A percentile compares a stretch with the other conserved stretches of the same genome.
Evolutionary conservation across 106 monocot genomes (phyloP).

Genomic region (Acorus gramineus): DNA sequence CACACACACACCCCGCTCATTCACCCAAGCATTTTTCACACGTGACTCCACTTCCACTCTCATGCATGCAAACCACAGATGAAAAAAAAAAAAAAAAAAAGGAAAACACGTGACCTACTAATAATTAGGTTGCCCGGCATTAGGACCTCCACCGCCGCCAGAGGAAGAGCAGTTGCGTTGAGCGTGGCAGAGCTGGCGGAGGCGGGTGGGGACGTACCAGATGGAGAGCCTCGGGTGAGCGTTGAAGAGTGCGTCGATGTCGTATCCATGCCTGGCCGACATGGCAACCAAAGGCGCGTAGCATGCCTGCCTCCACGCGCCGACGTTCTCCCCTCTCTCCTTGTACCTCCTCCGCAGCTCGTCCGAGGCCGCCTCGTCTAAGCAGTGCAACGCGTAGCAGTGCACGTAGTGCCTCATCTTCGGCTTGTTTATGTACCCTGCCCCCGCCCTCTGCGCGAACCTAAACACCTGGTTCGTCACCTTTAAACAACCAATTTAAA

Average conservation of each 20-base stretch:
- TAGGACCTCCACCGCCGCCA: background rate
- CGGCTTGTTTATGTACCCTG: conserved; percentile 99
- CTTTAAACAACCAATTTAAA: conserved; percentile 15
- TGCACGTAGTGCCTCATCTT: conserved; percentile 99
- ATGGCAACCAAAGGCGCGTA: conserved; percentile 86
- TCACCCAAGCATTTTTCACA: too few relatives aligned
- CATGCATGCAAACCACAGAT: too few relatives aligned
- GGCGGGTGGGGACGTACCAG: conserved; percentile 98
- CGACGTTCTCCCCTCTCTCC: conserved; percentile 86
- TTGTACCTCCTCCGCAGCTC: conserved; percentile 65
- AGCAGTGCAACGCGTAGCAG: conserved; percentile 96
- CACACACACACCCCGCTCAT: too few relatives aligned
- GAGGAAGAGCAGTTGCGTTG: conserved; percentile 28
- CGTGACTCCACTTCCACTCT: too few relatives aligned
- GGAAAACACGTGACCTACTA: too few relatives aligned
- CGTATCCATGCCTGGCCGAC: conserved; percentile 64
- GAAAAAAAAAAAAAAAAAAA: too few relatives aligned
- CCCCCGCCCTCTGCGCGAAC: conserved; percentile 81
- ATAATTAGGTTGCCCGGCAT: too few relatives aligned
- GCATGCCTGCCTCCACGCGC: conserved; percentile 89
- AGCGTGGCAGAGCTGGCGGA: conserved; percentile 90
- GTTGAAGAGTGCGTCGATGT: conserved; percentile 86
- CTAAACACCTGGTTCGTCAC: conserved; percentile 97
- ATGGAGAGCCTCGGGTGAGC: conserved; percentile 76
- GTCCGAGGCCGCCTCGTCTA: conserved; percentile 80